These are phyloP conservation scores for Apiospora malaysiana DNA, from an alignment of 2,329 filamentous ascomycete species.

Conservation along the genomic window DNA sequence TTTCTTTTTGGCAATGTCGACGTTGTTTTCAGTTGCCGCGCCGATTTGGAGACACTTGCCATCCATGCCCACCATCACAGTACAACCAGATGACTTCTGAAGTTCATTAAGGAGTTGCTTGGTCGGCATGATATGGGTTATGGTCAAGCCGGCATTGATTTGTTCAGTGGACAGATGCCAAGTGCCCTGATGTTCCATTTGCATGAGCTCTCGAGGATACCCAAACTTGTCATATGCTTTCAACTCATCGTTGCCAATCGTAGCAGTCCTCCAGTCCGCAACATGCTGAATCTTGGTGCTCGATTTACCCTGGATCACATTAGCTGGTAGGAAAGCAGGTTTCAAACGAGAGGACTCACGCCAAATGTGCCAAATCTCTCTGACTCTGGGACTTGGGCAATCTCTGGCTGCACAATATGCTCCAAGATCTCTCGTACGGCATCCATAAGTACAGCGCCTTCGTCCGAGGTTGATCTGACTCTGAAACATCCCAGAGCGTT, in stretches of 20 bases:
- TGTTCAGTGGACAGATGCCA: constrained; percentile 21
- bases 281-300: constrained; percentile 21
- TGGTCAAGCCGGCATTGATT: constrained; percentile 6
- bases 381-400: neutral
- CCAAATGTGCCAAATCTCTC: constrained; percentile 9
- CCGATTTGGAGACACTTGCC: constrained; percentile 22
- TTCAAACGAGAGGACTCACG: neutral
- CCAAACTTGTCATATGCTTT: constrained; percentile 21
- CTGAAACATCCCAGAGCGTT: constrained; percentile 22
- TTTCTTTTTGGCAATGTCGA: constrained; percentile 19
- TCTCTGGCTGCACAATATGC: constrained; percentile 22
- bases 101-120: constrained; percentile 10
- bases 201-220: constrained; percentile 22
- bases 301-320: neutral
- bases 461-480: constrained; percentile 12
- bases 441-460: constrained; percentile 11
- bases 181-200: neutral
- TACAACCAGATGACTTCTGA: constrained; percentile 18
- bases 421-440: constrained; percentile 15
- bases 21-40: neutral
- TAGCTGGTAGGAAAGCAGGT: neutral
- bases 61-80: constrained; percentile 20
- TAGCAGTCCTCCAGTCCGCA: constrained; percentile 13
- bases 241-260: neutral
- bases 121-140: constrained; percentile 18